Percentiles rank a stretch among this genome's conserved stretches.
Evolutionary conservation across 495 filamentous ascomycete genomes (phyloP).

Genomic region (Hypoxylon trugodes): DNA sequence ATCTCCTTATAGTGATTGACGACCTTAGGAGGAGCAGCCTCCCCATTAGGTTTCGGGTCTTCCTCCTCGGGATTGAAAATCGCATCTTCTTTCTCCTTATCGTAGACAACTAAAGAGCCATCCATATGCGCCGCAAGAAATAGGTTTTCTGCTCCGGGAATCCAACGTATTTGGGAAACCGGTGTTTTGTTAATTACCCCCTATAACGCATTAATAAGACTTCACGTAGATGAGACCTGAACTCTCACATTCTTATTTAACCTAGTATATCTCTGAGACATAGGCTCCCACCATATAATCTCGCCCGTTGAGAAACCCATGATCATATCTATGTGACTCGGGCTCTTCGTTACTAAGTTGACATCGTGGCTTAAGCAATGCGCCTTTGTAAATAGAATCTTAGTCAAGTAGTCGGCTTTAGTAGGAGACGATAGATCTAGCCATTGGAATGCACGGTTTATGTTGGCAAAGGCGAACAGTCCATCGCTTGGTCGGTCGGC

Average conservation of each 20-base stretch:
- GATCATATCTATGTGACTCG: slow-evolving; percentile 84
- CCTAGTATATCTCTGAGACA: slow-evolving; percentile 93
- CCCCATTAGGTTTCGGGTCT: slow-evolving; percentile 51
- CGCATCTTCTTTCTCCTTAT: slow-evolving; percentile 98
- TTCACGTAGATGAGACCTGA: not conserved
- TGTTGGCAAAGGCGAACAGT: slow-evolving; percentile 89
- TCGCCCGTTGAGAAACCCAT: slow-evolving; percentile 97
- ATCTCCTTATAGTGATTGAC: slow-evolving; percentile 49
- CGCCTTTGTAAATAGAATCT: slow-evolving; percentile 95
- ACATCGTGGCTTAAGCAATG: slow-evolving; percentile 96
- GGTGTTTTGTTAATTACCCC: slow-evolving; percentile 86
- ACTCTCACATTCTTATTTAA: slow-evolving; percentile 88
- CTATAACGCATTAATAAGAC: slow-evolving; percentile 48
- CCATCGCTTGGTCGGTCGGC: slow-evolving; percentile 81
- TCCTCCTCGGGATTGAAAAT: slow-evolving; percentile 60
- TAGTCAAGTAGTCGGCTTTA: slow-evolving; percentile 87
- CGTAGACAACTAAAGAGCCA: slow-evolving; percentile 92
- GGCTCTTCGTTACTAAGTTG: slow-evolving; percentile 80
- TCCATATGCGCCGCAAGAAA: slow-evolving; percentile 95
- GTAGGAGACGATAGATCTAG: slow-evolving; percentile 63
- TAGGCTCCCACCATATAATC: slow-evolving; percentile 98
- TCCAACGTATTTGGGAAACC: slow-evolving; percentile 88
- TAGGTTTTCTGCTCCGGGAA: slow-evolving; percentile 91
- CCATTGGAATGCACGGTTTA: slow-evolving; percentile 90
- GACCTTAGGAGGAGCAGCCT: slow-evolving; percentile 51